Evolutionary conservation across 768 basidiomycete species (phyloP), one percentile per base, ranked within the genome.

Genomic region (Rhodotorula graminis): DNA sequence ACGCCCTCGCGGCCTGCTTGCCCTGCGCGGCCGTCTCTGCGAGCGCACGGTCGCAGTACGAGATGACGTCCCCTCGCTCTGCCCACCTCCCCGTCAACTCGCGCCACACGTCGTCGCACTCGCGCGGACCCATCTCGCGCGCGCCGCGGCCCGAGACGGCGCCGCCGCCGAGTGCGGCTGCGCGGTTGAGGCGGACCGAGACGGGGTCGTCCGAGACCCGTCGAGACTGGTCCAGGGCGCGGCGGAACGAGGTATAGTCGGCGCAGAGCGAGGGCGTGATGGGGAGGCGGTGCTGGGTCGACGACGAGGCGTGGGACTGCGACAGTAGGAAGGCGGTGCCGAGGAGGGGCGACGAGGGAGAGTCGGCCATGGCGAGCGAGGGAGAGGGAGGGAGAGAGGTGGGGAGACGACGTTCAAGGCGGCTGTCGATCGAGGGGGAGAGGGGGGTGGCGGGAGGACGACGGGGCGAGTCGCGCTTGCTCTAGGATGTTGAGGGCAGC

Each of bases 131-230:
- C 66, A 67, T 61, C 61, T 56, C 53, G n/a, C 42, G 49, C 8
- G 37, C 57, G 31, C 61, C 61, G 3, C 61, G 29, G 2, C 61
- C 60, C 0, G 10, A 0, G 44, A 70, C 57, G 19, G 52, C 63
- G 25, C 31, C 21, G 21, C 63, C 23, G 15, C 18, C 19, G n/a
- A 73, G 59, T 0, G 72, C 72, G 10, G 50, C 25, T 5, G 55
- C 63, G 42, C 72, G 63, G 61, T 73, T 73, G 16, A 73, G 31
- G 19, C 72, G 67, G 19, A 56, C 58, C 15, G 61, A 21, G 72
- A 73, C 50, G 16, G 55, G 44, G 59, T 73, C 72, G 64, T 73
- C 72, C 1, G 49, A 52, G 21, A 63, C 60, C 0, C 44, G 61
- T 23, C 72, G 67, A 6, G 72, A 73, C 11, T 11, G 25, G 46